Evolutionary conservation across 1,139 yeast species (phyloP).

Genomic region (Magnusiomyces sp.): DNA sequence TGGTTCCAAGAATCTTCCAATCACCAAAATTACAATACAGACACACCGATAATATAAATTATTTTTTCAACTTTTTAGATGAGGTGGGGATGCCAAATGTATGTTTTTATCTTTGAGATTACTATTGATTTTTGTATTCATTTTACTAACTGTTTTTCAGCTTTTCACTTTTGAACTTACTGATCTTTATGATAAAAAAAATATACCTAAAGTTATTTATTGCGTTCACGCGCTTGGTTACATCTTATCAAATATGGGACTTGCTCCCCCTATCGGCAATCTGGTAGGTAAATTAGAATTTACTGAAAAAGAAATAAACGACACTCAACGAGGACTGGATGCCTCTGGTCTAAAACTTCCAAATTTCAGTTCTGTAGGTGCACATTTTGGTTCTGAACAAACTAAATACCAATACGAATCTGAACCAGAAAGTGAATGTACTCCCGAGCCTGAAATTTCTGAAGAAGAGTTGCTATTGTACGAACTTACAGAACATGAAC

Average conservation of each 20-base stretch:
- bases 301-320: constrained; percentile 55
- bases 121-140: background rate
- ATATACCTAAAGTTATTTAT: constrained; percentile 88
- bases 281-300: constrained; percentile 58
- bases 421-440: constrained; percentile 16
- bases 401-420: constrained; percentile 7
- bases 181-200: constrained; percentile 86
- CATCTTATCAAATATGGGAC: constrained; percentile 47
- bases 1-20: constrained; percentile 48
- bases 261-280: constrained; percentile 55
- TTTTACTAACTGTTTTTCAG: constrained; percentile 3
- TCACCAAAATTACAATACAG: constrained; percentile 69
- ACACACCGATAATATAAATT: constrained; percentile 87
- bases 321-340: constrained; percentile 59
- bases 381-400: constrained; percentile 26
- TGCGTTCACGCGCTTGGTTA: constrained; percentile 85
- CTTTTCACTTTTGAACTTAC: constrained; percentile 83
- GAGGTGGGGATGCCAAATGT: constrained; percentile 64
- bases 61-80: constrained; percentile 66
- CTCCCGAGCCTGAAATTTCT: constrained; percentile 21
- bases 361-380: constrained; percentile 35
- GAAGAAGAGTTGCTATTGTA: constrained; percentile 30
- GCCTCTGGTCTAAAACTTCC: constrained; percentile 36
- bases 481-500: constrained; percentile 22
- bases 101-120: background rate